These are phyloP conservation scores for Andrographis paniculata DNA, from an alignment of 305 asterid species.

Conservation along the genomic window DNA sequence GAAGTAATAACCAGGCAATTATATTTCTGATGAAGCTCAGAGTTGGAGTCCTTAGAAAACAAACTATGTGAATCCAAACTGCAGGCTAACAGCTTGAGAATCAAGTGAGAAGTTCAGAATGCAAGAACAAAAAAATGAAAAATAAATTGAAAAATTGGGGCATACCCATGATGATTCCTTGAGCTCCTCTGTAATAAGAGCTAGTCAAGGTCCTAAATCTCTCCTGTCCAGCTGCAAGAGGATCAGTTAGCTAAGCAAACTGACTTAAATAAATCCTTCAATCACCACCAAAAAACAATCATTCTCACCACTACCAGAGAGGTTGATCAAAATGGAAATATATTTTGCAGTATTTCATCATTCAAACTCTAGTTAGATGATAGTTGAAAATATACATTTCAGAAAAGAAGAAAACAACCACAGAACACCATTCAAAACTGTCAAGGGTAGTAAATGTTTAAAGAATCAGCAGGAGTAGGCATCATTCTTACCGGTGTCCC, in stretches of 20 bases:
- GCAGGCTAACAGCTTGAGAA: neutral
- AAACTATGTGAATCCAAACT: neutral
- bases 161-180: slow-evolving; percentile 65
- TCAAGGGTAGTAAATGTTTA: no score
- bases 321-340: slow-evolving; percentile 1
- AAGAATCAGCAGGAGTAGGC: neutral
- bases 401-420: slow-evolving; percentile 2
- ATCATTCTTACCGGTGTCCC: slow-evolving; percentile 80
- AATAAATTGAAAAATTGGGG: neutral
- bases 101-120: neutral
- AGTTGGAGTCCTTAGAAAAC: neutral
- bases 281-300: no score
- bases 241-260: slow-evolving; percentile 10
- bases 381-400: neutral
- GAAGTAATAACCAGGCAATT: slow-evolving; percentile 4
- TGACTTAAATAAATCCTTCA: neutral
- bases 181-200: slow-evolving; percentile 68
- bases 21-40: neutral
- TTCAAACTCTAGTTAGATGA: slow-evolving; percentile 3
- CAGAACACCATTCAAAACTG: neutral
- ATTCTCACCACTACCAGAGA: neutral
- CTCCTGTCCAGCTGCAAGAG: slow-evolving; percentile 61
- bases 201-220: slow-evolving; percentile 65
- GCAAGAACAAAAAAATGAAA: slow-evolving; percentile 5
- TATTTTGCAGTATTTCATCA: neutral